Conservation (phyloP, 1,284 basidiomycete species). For the Heliocybe sulcata region DNA sequence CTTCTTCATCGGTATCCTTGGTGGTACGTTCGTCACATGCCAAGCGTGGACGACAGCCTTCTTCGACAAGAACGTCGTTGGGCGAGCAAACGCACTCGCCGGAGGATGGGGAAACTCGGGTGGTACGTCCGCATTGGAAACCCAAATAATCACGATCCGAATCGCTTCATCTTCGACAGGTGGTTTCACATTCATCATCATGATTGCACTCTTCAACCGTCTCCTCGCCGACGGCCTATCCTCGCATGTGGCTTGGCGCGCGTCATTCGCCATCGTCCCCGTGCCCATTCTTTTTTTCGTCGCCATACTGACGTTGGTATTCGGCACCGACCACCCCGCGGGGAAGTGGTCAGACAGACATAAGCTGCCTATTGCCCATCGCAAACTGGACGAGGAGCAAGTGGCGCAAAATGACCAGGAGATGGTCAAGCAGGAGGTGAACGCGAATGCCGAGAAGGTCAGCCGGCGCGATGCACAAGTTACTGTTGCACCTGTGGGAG, state of each 20-base stretch:
- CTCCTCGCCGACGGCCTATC: slow-evolving; percentile 33
- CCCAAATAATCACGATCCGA: neutral
- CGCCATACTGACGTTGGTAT: slow-evolving; percentile 36
- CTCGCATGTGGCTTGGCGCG: slow-evolving; percentile 46
- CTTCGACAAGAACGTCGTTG: slow-evolving; percentile 55
- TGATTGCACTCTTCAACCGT: slow-evolving; percentile 48
- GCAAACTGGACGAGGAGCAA: slow-evolving; percentile 8
- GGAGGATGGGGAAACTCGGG: slow-evolving; percentile 48
- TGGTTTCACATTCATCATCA: slow-evolving; percentile 52
- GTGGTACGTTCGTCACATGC: slow-evolving; percentile 52
- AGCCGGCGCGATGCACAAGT: slow-evolving; percentile 9
- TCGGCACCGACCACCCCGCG: slow-evolving; percentile 54
- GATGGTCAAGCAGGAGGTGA: slow-evolving; percentile 7
- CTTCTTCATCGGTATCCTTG: slow-evolving; percentile 51
- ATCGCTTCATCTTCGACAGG: slow-evolving; percentile 10
- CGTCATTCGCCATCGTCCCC: slow-evolving; percentile 50
- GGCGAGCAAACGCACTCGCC: slow-evolving; percentile 45
- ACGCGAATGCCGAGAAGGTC: slow-evolving; percentile 19
- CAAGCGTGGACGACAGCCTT: slow-evolving; percentile 55
- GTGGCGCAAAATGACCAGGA: neutral
- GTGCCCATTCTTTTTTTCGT: slow-evolving; percentile 46
- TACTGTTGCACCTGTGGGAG: slow-evolving; percentile 13
- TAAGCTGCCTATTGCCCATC: slow-evolving; percentile 29
- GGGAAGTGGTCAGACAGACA: slow-evolving; percentile 52
- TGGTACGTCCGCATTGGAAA: slow-evolving; percentile 17